These are phyloP conservation scores for Saccharomyces mikatae DNA, from an alignment of 805 yeast genomes.

Conservation along the genomic window DNA sequence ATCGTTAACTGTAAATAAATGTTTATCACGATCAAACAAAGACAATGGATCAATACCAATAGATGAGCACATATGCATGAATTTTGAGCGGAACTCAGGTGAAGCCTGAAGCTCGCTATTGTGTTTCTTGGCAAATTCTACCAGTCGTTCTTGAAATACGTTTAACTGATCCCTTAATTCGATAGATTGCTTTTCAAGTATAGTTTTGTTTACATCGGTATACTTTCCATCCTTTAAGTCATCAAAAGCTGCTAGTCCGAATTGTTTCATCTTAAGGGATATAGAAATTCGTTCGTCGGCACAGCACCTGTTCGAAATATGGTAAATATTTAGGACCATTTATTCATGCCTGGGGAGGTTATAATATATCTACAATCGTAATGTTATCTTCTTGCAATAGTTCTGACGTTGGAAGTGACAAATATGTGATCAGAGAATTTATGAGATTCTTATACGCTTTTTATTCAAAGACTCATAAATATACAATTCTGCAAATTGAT, in stretches of 20 bases:
- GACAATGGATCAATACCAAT: slow-evolving; percentile 78
- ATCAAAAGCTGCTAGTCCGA: slow-evolving; percentile 43
- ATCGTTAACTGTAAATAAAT: slow-evolving; percentile 35
- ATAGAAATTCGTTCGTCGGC: too few species aligned
- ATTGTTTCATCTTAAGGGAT: slow-evolving; percentile 30
- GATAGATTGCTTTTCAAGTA: slow-evolving; percentile 43
- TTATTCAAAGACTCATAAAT: too few species aligned
- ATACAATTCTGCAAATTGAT: background rate
- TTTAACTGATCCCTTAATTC: slow-evolving; percentile 63
- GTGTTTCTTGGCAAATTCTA: slow-evolving; percentile 69
- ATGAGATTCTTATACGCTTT: background rate
- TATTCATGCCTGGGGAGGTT: background rate
- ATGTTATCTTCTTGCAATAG: background rate
- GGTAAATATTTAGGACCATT: background rate
- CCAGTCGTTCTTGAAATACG: slow-evolving; percentile 68
- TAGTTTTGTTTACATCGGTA: slow-evolving; percentile 12
- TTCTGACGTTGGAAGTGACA: background rate
- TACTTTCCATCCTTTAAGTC: slow-evolving; percentile 9
- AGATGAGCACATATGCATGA: slow-evolving; percentile 65
- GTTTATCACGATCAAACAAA: slow-evolving; percentile 29
- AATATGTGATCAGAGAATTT: background rate
- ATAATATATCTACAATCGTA: background rate
- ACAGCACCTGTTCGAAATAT: background rate
- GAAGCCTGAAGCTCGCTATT: slow-evolving; percentile 57
- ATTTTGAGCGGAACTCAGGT: slow-evolving; percentile 58